These are phyloP conservation scores for Podospora conica DNA, from an alignment of 495 filamentous ascomycete genomes.

Conservation along the genomic window DNA sequence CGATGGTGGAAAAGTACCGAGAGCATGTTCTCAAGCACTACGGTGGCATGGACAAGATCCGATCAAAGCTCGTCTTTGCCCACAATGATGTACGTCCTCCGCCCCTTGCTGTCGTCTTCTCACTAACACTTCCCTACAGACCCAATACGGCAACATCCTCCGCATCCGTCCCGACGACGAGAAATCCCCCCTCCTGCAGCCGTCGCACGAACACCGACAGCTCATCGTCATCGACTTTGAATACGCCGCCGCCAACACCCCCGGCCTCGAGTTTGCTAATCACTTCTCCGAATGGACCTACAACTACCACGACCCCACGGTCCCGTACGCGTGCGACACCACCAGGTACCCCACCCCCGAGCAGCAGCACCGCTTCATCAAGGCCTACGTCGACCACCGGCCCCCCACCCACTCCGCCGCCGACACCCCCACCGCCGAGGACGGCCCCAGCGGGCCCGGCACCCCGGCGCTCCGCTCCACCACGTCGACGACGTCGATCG, in stretches of 20 bases:
- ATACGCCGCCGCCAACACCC: slow-evolving; percentile 85
- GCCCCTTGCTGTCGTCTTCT: not conserved
- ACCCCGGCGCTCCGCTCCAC: slow-evolving; percentile 25
- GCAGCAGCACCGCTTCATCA: slow-evolving; percentile 78
- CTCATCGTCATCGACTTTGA: slow-evolving; percentile 98
- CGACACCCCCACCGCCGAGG: slow-evolving; percentile 45
- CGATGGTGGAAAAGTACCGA: slow-evolving; percentile 71
- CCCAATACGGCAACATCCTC: slow-evolving; percentile 97
- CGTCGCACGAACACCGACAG: slow-evolving; percentile 88
- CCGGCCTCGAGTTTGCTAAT: slow-evolving; percentile 91
- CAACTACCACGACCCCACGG: slow-evolving; percentile 74
- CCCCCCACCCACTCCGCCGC: slow-evolving; percentile 42
- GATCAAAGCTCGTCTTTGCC: slow-evolving; percentile 78
- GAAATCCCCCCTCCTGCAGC: slow-evolving; percentile 77
- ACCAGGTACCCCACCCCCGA: slow-evolving; percentile 66
- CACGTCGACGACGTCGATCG: slow-evolving; percentile 40
- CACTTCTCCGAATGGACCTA: slow-evolving; percentile 99
- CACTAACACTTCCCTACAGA: slow-evolving; percentile 44
- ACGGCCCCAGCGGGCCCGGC: slow-evolving; percentile 28
- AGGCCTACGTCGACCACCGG: slow-evolving; percentile 77
- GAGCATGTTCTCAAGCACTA: slow-evolving; percentile 66
- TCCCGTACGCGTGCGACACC: slow-evolving; percentile 61
- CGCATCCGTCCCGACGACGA: slow-evolving; percentile 77
- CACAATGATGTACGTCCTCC: slow-evolving; percentile 80
- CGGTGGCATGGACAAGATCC: slow-evolving; percentile 58